A percentile compares a stretch with the other conserved stretches of the same genome.
These are phyloP conservation scores for Trichoderma aggressivum DNA, from an alignment of 2,329 filamentous ascomycete species.

Conservation along the genomic window DNA sequence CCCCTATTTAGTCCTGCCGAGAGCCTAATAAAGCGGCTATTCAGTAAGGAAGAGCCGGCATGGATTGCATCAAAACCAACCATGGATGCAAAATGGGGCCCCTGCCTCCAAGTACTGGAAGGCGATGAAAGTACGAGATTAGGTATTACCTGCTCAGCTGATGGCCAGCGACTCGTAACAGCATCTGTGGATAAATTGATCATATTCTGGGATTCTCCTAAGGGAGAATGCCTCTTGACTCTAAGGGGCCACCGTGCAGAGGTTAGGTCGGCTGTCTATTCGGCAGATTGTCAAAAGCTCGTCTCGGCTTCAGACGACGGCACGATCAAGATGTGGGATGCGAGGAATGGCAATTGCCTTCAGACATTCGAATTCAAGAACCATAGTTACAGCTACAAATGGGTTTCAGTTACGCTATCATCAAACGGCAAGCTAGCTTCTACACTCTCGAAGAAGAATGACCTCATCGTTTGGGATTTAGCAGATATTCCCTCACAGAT, in stretches of 20 bases:
- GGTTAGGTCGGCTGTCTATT: conserved; percentile 7
- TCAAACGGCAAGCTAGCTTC: not conserved
- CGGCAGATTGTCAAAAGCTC: not conserved
- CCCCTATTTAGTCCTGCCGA: not conserved
- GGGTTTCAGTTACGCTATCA: not conserved
- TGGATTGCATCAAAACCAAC: not conserved
- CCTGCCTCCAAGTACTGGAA: not conserved
- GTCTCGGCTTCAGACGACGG: not conserved
- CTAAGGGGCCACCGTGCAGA: conserved; percentile 5
- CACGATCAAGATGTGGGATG: conserved; percentile 15
- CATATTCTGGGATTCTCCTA: not conserved
- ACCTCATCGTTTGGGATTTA: not conserved
- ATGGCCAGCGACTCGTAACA: not conserved
- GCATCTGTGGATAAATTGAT: not conserved
- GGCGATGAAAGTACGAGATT: not conserved
- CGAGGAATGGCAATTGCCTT: not conserved
- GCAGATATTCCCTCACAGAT: not conserved
- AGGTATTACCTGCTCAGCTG: conserved; percentile 7
- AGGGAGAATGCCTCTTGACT: not conserved
- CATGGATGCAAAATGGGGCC: not conserved
- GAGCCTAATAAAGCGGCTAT: not conserved
- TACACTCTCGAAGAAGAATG: not conserved
- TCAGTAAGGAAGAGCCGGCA: not conserved
- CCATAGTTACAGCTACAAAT: not conserved
- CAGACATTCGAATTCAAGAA: not conserved